These are phyloP conservation scores for Quercus phellos DNA, from an alignment of 331 rosid species.

Conservation along the genomic window DNA sequence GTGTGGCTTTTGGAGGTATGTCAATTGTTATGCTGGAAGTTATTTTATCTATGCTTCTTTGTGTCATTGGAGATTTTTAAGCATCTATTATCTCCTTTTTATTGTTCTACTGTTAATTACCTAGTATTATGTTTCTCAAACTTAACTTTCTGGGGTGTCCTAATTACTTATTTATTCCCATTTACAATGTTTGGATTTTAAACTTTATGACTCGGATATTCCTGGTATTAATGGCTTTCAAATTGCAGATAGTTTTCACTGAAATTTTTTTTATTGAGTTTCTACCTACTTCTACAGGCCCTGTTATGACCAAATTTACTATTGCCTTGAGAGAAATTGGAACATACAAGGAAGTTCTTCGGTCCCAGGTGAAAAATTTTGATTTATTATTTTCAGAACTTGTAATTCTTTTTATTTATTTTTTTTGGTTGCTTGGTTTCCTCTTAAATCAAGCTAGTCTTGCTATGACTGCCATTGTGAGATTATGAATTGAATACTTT, in stretches of 20 bases:
- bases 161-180: neutral
- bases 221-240: constrained; percentile 11
- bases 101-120: neutral
- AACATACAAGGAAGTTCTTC: constrained; percentile 98
- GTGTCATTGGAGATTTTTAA: too few species aligned
- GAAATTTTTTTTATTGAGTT: constrained; percentile 11
- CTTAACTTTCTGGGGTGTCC: neutral
- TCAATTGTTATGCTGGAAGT: constrained; percentile 1
- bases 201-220: neutral
- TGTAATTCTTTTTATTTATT: neutral
- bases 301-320: constrained; percentile 98
- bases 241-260: constrained; percentile 10
- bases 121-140: neutral
- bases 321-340: constrained; percentile 98
- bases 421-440: neutral
- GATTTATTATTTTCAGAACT: constrained; percentile 2
- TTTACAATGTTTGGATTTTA: neutral
- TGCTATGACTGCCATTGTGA: neutral
- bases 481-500: neutral
- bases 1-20: constrained; percentile 98
- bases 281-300: constrained; percentile 49
- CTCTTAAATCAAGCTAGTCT: neutral
- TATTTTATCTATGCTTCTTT: too few species aligned
- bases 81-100: neutral
- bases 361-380: constrained; percentile 73